Evolutionary conservation across 2,329 filamentous ascomycete species (phyloP).

Genomic region (Leptographium procerum): DNA sequence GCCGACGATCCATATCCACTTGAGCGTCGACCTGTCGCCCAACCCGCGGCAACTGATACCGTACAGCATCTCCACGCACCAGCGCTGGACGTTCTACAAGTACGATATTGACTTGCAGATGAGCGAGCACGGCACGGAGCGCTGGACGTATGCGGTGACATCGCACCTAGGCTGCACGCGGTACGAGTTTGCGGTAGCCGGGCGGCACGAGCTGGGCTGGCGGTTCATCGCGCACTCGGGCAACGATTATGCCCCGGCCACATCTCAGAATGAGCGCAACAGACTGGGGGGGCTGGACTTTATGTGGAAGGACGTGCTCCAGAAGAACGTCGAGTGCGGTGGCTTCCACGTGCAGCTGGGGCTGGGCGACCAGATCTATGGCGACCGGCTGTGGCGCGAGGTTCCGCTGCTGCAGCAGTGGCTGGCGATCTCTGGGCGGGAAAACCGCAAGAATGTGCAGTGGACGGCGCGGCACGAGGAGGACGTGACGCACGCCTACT

Average conservation of each 20-base stretch:
- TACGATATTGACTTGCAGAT: constrained; percentile 87
- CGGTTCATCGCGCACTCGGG: constrained; percentile 92
- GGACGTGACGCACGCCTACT: constrained; percentile 91
- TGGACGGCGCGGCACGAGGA: constrained; percentile 96
- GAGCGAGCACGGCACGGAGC: constrained; percentile 66
- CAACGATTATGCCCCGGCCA: constrained; percentile 86
- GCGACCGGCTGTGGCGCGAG: constrained; percentile 91
- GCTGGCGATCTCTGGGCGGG: constrained; percentile 85
- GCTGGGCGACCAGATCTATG: constrained; percentile 88
- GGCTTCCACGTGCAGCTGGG: constrained; percentile 93
- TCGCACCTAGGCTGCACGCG: constrained; percentile 95
- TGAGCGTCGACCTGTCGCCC: constrained; percentile 79
- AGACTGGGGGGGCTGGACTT: constrained; percentile 81
- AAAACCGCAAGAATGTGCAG: constrained; percentile 76
- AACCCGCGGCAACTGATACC: constrained; percentile 82
- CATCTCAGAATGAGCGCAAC: constrained; percentile 73
- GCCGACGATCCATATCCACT: constrained; percentile 90
- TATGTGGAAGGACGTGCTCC: constrained; percentile 98
- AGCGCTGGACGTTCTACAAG: constrained; percentile 90
- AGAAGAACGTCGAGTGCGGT: constrained; percentile 92
- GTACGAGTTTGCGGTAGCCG: constrained; percentile 93
- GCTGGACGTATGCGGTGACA: constrained; percentile 97
- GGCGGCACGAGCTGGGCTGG: constrained; percentile 83
- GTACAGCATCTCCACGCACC: constrained; percentile 75
- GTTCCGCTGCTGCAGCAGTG: constrained; percentile 89